phyloP scores from a whole-genome alignment of 257 asterid genomes.

The Solanum gracilifrons region DNA sequence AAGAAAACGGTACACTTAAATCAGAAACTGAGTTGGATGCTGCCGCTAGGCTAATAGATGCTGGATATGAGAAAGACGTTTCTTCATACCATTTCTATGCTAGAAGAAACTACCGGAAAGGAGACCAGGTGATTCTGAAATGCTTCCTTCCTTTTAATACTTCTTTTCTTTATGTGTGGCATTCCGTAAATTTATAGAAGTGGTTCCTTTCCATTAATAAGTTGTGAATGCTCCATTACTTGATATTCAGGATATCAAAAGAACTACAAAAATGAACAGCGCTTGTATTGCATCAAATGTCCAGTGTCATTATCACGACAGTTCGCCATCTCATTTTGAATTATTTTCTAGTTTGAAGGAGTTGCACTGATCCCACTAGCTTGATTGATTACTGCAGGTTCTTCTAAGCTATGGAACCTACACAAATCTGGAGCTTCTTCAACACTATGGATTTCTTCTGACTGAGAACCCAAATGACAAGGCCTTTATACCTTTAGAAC shows the following conservation, averaged over 20 bases:
- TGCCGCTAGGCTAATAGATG: slow-evolving; percentile 54
- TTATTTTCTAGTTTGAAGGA: neutral
- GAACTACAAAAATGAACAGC: neutral
- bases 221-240: neutral
- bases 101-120: slow-evolving; percentile 53
- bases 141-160: neutral
- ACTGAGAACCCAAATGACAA: slow-evolving; percentile 68
- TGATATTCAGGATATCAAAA: neutral
- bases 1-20: slow-evolving; percentile 3
- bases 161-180: neutral
- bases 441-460: slow-evolving; percentile 85
- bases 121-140: slow-evolving; percentile 63
- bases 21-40: neutral
- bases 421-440: slow-evolving; percentile 89
- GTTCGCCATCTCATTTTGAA: neutral
- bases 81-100: slow-evolving; percentile 73
- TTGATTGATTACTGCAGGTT: slow-evolving; percentile 33
- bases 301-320: neutral
- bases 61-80: slow-evolving; percentile 49
- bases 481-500: slow-evolving; percentile 58
- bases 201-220: neutral
- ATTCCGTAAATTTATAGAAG: neutral
- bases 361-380: neutral
- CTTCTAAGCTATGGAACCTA: slow-evolving; percentile 90
- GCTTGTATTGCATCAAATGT: neutral